These are phyloP conservation scores for Cladophialophora bantiana DNA, from an alignment of 2,329 filamentous ascomycete genomes.

Conservation along the genomic window DNA sequence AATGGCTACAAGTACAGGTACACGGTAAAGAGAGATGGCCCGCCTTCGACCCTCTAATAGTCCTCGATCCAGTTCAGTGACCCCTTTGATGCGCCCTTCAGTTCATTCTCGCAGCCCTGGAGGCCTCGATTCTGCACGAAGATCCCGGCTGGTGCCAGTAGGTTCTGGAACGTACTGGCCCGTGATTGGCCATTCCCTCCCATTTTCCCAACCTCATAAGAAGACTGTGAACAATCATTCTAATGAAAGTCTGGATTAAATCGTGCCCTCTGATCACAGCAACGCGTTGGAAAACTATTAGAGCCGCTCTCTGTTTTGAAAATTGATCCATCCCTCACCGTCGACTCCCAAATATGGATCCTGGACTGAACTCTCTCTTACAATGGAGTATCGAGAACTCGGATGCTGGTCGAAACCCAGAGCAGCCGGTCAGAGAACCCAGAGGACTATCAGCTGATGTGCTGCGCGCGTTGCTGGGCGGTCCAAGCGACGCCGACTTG, in stretches of 20 bases:
- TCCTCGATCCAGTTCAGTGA: not conserved
- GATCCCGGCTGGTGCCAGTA: constrained; percentile 9
- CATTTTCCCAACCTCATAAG: constrained; percentile 10
- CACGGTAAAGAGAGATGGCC: not conserved
- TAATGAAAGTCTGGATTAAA: not conserved
- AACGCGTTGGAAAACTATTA: not conserved
- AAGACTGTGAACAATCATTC: not conserved
- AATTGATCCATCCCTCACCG: constrained; percentile 21
- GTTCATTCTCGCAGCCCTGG: not conserved
- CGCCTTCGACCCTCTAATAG: no score
- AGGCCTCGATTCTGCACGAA: constrained; percentile 32
- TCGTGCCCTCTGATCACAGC: not conserved
- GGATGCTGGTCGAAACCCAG: constrained; percentile 35
- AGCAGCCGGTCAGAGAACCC: constrained; percentile 41
- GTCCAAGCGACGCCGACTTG: constrained; percentile 85
- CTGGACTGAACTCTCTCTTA: constrained; percentile 75
- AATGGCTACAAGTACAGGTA: not conserved
- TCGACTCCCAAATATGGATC: constrained; percentile 57
- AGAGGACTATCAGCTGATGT: constrained; percentile 70
- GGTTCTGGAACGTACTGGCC: constrained; percentile 29
- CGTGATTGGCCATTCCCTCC: constrained; percentile 22
- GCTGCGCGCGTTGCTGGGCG: constrained; percentile 78
- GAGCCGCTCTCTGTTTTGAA: not conserved
- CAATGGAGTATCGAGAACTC: constrained; percentile 78
- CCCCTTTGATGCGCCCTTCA: not conserved